phyloP scores from a whole-genome alignment of 805 yeast genomes.

The Zygotorulaspora sp. region DNA sequence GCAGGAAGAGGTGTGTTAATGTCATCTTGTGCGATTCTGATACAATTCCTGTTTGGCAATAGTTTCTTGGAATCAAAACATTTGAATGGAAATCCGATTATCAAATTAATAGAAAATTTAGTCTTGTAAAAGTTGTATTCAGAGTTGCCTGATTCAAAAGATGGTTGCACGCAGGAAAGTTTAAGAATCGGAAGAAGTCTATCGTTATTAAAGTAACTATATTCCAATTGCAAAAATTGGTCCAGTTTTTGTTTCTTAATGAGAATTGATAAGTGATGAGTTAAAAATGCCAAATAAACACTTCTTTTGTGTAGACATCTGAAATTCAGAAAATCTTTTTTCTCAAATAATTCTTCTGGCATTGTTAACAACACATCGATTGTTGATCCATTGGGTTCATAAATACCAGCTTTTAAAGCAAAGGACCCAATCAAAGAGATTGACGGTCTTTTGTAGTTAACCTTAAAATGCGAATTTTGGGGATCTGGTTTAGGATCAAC shows the following conservation, averaged over 20 bases:
- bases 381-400: slow-evolving; percentile 57
- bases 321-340: slow-evolving; percentile 86
- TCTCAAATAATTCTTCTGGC: slow-evolving; percentile 71
- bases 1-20: slow-evolving; percentile 46
- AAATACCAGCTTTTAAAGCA: slow-evolving; percentile 77
- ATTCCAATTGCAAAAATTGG: slow-evolving; percentile 47
- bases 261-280: slow-evolving; percentile 54
- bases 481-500: slow-evolving; percentile 80
- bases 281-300: slow-evolving; percentile 75
- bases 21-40: slow-evolving; percentile 56
- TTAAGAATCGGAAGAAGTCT: slow-evolving; percentile 67
- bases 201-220: slow-evolving; percentile 72
- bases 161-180: slow-evolving; percentile 43
- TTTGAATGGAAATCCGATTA: slow-evolving; percentile 68
- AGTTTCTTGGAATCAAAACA: slow-evolving; percentile 72
- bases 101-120: slow-evolving; percentile 63
- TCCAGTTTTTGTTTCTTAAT: slow-evolving; percentile 51
- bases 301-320: slow-evolving; percentile 87
- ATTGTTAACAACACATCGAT: slow-evolving; percentile 80
- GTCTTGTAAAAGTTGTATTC: slow-evolving; percentile 63
- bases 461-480: slow-evolving; percentile 58
- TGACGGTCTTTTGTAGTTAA: slow-evolving; percentile 65
- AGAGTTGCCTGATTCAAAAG: slow-evolving; percentile 12
- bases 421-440: slow-evolving; percentile 84
- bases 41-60: slow-evolving; percentile 74